Evolutionary conservation across 495 filamentous ascomycete genomes (phyloP), one percentile per base, ranked within the genome.

Genomic region (Pyronema domesticum): DNA sequence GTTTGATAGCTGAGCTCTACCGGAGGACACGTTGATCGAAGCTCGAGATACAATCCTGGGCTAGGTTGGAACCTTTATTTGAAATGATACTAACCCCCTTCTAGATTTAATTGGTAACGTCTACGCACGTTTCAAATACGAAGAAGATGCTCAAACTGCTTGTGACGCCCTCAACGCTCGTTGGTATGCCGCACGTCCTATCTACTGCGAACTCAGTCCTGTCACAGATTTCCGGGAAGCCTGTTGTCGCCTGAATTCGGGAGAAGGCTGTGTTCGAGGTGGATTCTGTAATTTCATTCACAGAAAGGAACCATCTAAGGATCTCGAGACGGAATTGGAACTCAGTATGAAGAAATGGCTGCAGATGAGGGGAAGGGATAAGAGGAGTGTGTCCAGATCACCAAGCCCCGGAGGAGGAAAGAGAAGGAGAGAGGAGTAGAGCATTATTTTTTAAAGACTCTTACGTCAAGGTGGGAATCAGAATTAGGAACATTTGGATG

Each of bases 271-370:
- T 71, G 89, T 95, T 15, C 74, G 91, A 54, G 93, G 88, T 40
- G 91, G 91, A 1, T 96, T 96, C 72, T 98, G 91, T 75, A 98
- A 98, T 67, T 98, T 98, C 69, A 98, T 98, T 54, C 91, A 98
- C 64, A 78, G 91, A 54, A 96, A 96, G 74, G 89, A 96, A 66
- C 89, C 91, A 5, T 77, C 76, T 58, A 72, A 80, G 18, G 91
- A 95, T 69, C 70, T 98, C 55, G 93, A 98, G 19, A 71, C 86
- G 43, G 93, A 96, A 63, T 67, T 98, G 60, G 79, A 85, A 57
- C 73, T 95, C 33, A 74, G 76, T 48, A 95, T 87, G 59, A 93
- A 93, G 79, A 96, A 96, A 76, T 96, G 89, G 93, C 69, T 95
- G 65, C 83, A 83, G 74, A 76, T 77, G 67, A 74, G 88, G 35